phyloP scores from a whole-genome alignment of 805 yeast genomes.

The Candida dendrica region DNA sequence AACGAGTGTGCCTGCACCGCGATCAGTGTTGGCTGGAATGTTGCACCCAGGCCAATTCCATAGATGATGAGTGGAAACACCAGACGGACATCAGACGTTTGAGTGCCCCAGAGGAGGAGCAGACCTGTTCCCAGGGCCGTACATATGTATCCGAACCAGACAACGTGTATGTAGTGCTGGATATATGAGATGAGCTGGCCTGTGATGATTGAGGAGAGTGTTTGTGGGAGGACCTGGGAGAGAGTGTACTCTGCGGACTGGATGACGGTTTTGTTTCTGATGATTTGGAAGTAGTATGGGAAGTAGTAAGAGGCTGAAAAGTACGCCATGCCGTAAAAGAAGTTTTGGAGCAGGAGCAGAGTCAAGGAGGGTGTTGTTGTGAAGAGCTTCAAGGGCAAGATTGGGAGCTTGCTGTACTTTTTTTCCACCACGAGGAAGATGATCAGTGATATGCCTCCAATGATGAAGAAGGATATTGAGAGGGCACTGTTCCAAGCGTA shows the following conservation, averaged over 20 bases:
- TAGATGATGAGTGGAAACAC: conserved; percentile 24
- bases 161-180: conserved; percentile 3
- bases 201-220: conserved; percentile 1
- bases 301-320: conserved; percentile 38
- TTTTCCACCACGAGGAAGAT: conserved; percentile 42
- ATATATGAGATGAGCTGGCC: conserved; percentile 4
- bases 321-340: conserved; percentile 43
- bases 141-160: conserved; percentile 26
- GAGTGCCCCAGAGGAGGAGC: not conserved
- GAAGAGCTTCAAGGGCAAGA: conserved; percentile 45
- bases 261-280: conserved; percentile 18
- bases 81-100: conserved; percentile 21
- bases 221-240: conserved; percentile 5
- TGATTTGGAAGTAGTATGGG: conserved; percentile 32
- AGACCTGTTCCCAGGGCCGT: conserved; percentile 4
- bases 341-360: conserved; percentile 22
- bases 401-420: conserved; percentile 41
- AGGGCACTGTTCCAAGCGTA: conserved; percentile 39
- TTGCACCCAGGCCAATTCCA: conserved; percentile 27
- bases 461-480: conserved; percentile 26
- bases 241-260: conserved; percentile 3
- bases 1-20: conserved; percentile 46
- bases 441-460: conserved; percentile 31
- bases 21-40: conserved; percentile 24
- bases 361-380: conserved; percentile 24